These are phyloP conservation scores for Spiromastix sp. DNA, from an alignment of 2,329 filamentous ascomycete genomes.

Conservation along the genomic window DNA sequence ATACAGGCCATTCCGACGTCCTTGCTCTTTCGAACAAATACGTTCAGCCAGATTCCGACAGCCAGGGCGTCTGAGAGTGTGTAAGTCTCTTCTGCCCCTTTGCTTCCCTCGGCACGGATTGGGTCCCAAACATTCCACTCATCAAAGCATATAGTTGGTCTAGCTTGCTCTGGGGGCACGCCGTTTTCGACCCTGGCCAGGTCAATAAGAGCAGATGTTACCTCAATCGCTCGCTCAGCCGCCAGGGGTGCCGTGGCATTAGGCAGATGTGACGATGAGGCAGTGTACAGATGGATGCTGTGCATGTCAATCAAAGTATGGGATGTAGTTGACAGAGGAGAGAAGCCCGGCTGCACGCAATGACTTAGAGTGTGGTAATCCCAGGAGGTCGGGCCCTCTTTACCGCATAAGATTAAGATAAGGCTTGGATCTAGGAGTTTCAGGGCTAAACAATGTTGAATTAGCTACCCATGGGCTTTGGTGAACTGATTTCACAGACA, in stretches of 20 bases:
- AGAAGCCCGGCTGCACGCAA: slow-evolving; percentile 45
- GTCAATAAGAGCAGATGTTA: slow-evolving; percentile 58
- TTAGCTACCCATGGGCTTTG: background rate
- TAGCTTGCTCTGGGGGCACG: slow-evolving; percentile 44
- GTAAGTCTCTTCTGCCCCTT: slow-evolving; percentile 64
- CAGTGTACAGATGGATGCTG: slow-evolving; percentile 70
- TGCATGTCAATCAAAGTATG: slow-evolving; percentile 61
- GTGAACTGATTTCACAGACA: background rate
- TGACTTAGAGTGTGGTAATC: slow-evolving; percentile 63
- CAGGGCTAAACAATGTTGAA: slow-evolving; percentile 20
- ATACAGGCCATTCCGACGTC: slow-evolving; percentile 70
- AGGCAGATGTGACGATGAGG: slow-evolving; percentile 42
- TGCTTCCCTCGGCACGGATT: slow-evolving; percentile 56
- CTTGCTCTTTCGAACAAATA: slow-evolving; percentile 61
- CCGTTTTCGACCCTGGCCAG: slow-evolving; percentile 60
- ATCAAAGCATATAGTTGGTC: slow-evolving; percentile 67
- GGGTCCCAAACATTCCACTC: slow-evolving; percentile 83
- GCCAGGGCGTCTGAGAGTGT: slow-evolving; percentile 66
- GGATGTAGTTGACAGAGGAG: slow-evolving; percentile 28
- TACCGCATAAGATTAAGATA: slow-evolving; percentile 62
- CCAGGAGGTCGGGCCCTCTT: slow-evolving; percentile 60
- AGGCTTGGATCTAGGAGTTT: slow-evolving; percentile 52
- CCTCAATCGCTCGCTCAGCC: slow-evolving; percentile 65
- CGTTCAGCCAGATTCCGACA: slow-evolving; percentile 66
- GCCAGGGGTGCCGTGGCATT: slow-evolving; percentile 55